phyloP scores from a whole-genome alignment of 2,329 filamentous ascomycete genomes.

The Capronia epimyces region DNA sequence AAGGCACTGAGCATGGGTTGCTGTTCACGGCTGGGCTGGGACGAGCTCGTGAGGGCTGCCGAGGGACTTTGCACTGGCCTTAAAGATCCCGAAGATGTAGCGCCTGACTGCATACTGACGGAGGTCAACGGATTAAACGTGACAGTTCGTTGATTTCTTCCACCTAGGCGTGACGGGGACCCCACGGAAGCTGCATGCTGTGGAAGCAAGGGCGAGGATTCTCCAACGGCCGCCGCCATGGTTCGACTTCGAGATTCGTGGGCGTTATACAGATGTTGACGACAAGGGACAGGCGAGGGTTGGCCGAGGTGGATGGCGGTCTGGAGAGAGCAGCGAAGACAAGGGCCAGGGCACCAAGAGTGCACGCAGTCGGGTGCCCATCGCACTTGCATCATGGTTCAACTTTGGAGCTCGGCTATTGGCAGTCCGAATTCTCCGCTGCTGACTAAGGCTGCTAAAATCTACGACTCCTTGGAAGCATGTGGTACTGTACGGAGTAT shows the following conservation, averaged over 20 bases:
- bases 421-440: not conserved
- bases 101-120: conserved; percentile 41
- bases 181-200: conserved; percentile 32
- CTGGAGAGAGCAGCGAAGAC: not conserved
- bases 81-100: conserved; percentile 39
- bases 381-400: not conserved
- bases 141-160: conserved; percentile 40
- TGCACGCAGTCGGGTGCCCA: not conserved
- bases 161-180: conserved; percentile 29
- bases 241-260: not conserved
- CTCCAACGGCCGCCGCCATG: conserved; percentile 35
- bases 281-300: not conserved
- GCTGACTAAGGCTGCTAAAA: no score
- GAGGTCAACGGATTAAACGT: conserved; percentile 46
- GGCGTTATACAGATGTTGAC: not conserved
- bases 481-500: no score
- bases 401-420: not conserved
- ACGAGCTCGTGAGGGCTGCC: conserved; percentile 33
- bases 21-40: conserved; percentile 36
- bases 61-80: conserved; percentile 39
- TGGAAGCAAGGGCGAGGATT: conserved; percentile 41
- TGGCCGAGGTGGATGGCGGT: not conserved
- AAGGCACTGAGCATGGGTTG: conserved; percentile 66
- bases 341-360: not conserved
- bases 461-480: no score